phyloP scores from a whole-genome alignment of 2,329 filamentous ascomycete species.

The Aureobasidium vineae region DNA sequence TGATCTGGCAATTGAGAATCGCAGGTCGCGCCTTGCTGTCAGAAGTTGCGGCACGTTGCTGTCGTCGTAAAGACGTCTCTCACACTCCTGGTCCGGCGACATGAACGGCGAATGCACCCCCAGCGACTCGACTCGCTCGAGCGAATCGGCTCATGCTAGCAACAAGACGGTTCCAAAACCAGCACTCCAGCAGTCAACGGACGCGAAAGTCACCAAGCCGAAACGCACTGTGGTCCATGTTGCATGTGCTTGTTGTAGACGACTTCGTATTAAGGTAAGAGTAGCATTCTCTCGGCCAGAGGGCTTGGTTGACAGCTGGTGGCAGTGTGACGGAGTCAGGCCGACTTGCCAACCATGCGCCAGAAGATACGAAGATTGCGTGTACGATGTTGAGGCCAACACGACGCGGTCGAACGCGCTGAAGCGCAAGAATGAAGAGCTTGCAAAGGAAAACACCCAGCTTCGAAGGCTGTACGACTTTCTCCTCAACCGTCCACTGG shows the following conservation, averaged over 20 bases:
- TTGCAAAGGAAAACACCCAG: constrained; percentile 26
- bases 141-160: neutral
- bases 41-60: neutral
- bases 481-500: constrained; percentile 1
- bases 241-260: constrained; percentile 17
- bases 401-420: constrained; percentile 29
- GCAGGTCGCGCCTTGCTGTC: neutral
- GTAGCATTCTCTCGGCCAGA: too few relatives aligned
- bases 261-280: constrained; percentile 23
- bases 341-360: constrained; percentile 19
- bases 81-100: neutral
- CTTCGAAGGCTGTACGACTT: constrained; percentile 24
- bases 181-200: neutral
- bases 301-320: neutral
- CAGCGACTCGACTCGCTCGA: neutral
- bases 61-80: neutral
- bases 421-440: constrained; percentile 31
- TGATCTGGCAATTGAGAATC: neutral
- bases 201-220: neutral
- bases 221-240: constrained; percentile 24
- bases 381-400: constrained; percentile 29
- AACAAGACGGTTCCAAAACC: neutral
- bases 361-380: constrained; percentile 24
- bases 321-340: constrained; percentile 19
- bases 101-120: neutral